These are phyloP conservation scores for Plasmodium fragile DNA, from an alignment of 169 alveolate species.

Conservation along the genomic window DNA sequence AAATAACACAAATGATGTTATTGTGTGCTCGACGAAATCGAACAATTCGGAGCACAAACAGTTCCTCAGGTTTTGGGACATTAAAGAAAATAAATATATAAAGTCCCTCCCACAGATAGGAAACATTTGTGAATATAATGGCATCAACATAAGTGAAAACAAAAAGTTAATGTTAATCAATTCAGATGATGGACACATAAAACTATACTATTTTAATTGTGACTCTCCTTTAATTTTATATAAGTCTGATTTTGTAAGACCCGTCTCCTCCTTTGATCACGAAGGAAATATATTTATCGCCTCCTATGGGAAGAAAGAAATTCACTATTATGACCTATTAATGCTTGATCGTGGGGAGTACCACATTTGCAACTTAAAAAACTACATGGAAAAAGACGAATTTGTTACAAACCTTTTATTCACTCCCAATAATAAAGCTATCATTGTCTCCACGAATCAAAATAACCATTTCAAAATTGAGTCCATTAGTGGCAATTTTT, in stretches of 20 bases:
- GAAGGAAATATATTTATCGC: constrained; percentile 65
- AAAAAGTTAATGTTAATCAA: constrained; percentile 65
- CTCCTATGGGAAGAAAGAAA: constrained; percentile 58
- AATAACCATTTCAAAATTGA: constrained; percentile 61
- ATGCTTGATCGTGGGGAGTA: constrained; percentile 68
- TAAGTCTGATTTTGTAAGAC: constrained; percentile 50
- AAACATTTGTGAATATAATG: constrained; percentile 66
- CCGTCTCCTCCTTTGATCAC: constrained; percentile 63
- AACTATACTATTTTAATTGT: constrained; percentile 65
- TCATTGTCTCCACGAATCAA: constrained; percentile 45
- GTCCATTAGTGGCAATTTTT: constrained; percentile 52
- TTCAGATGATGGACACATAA: constrained; percentile 69
- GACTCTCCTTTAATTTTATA: constrained; percentile 60
- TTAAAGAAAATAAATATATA: constrained; percentile 61
- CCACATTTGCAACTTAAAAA: constrained; percentile 31
- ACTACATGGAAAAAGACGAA: constrained; percentile 25
- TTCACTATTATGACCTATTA: constrained; percentile 58
- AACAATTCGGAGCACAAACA: constrained; percentile 67
- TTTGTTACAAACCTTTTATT: constrained; percentile 43
- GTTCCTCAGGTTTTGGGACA: constrained; percentile 61
- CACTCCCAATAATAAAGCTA: constrained; percentile 65
- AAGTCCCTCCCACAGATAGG: constrained; percentile 66
- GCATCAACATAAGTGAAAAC: constrained; percentile 26
- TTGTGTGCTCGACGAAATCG: constrained; percentile 63
- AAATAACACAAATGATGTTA: constrained; percentile 30